phyloP scores from a whole-genome alignment of 768 basidiomycete genomes.

The Mycena crocata region DNA sequence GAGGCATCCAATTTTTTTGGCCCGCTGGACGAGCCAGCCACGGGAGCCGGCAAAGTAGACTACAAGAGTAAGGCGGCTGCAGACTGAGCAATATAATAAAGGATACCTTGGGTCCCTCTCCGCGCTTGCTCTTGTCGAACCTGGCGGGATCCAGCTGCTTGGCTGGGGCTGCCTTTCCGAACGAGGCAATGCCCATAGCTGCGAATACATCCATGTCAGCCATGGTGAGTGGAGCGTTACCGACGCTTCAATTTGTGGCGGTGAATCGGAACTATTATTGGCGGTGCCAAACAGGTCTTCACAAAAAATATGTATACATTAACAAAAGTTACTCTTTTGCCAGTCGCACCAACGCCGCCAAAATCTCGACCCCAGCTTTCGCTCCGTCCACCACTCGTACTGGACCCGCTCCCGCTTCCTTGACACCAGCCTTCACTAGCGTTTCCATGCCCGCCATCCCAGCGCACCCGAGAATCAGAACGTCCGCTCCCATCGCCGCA shows the following conservation, averaged over 20 bases:
- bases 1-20: constrained; percentile 38
- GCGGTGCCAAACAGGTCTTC: too few relatives aligned
- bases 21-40: constrained; percentile 28
- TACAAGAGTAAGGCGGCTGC: constrained; percentile 9
- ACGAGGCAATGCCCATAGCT: constrained; percentile 87
- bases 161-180: constrained; percentile 80
- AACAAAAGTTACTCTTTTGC: background rate
- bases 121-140: constrained; percentile 81
- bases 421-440: constrained; percentile 42
- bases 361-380: constrained; percentile 50
- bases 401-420: constrained; percentile 39
- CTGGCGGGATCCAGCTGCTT: constrained; percentile 78
- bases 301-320: too few relatives aligned
- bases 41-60: constrained; percentile 13
- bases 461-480: constrained; percentile 53
- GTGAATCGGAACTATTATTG: too few relatives aligned
- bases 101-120: constrained; percentile 47
- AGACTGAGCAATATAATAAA: constrained; percentile 11
- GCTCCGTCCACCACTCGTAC: constrained; percentile 51
- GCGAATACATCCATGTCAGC: constrained; percentile 77
- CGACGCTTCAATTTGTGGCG: too few relatives aligned
- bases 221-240: constrained; percentile 45
- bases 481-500: constrained; percentile 47
- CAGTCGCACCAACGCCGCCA: constrained; percentile 48
- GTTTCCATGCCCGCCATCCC: constrained; percentile 54